phyloP scores from a whole-genome alignment of 192 early-diverging fungal species.

The Pilobolus umbonatus region DNA sequence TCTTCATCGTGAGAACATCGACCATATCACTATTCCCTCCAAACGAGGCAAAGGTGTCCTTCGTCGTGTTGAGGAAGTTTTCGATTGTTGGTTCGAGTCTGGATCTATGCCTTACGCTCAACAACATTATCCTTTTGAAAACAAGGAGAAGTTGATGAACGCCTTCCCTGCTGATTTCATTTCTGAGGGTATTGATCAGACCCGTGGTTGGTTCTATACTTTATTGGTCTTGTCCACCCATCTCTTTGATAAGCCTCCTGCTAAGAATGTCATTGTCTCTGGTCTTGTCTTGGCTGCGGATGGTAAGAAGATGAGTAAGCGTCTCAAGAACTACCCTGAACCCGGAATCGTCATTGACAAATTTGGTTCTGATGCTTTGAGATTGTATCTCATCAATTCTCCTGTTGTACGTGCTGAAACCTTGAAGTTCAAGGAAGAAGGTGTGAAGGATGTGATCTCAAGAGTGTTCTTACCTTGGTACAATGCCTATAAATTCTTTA shows the following conservation, averaged over 20 bases:
- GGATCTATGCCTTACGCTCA: conserved; percentile 99
- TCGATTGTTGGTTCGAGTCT: conserved; percentile 99
- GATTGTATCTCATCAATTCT: conserved; percentile 96
- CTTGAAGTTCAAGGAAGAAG: conserved; percentile 93
- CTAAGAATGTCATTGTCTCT: conserved; percentile 97
- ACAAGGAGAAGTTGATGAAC: conserved; percentile 77
- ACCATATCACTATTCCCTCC: conserved; percentile 95
- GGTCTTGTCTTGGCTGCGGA: conserved; percentile 94
- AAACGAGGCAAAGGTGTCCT: conserved; percentile 80
- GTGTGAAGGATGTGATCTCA: conserved; percentile 91
- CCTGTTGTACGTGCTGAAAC: conserved; percentile 96
- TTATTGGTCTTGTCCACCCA: conserved; percentile 94
- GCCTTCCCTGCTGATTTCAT: conserved; percentile 99
- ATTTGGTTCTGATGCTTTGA: conserved; percentile 93
- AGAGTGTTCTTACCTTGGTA: conserved; percentile 98
- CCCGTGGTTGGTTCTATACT: conserved; percentile 99
- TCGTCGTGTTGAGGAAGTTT: conserved; percentile 89
- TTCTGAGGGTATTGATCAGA: conserved; percentile 99
- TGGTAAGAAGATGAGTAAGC: conserved; percentile 99
- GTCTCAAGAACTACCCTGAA: conserved; percentile 97
- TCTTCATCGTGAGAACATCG: conserved; percentile 95
- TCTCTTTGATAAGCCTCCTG: conserved; percentile 91
- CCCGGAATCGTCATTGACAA: conserved; percentile 75
- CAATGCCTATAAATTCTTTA: conserved; percentile 97
- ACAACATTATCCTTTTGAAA: conserved; percentile 99